Evolutionary conservation across 176 grass and related monocot genomes (phyloP), one percentile per base, ranked within the genome.

Genomic region (Oryza australiensis): DNA sequence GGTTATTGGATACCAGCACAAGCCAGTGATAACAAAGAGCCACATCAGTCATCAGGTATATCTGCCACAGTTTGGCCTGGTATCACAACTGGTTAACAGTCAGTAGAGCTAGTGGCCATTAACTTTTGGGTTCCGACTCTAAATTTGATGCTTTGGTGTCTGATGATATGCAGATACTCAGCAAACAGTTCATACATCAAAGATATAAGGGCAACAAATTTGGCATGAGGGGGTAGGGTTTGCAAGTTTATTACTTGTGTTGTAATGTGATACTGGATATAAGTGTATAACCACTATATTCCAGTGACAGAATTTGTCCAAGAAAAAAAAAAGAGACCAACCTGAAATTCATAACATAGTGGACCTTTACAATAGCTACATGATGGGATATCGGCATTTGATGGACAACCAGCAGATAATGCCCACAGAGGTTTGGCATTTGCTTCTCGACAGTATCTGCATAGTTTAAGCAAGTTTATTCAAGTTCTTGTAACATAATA

Each of bases 321-420:
- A 27, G 20, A 27, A 43, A 34, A 40, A 40, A 0, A 79, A 72
- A 77, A 80, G 79, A 64, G 42, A 72, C 82, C 62, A 83, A 95
- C 96, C 95, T 98, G 96, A 84, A 98, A 98, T 87, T 98, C 96
- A 62, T 90, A 98, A 81, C 88, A 77, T 42, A 95, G 67, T 68
- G 95, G 85, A 23, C 88, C 90, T 86, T 89, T 91, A 78, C 95
- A 98, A 46, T 93, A 88, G 73, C 72, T 74, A 78, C 92, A 98
- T 74, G 77, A 69, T 81, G 90, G 92, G 53, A 98, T 89, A 64
- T 93, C 87, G 14, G 49, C 80, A 67, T 69, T 83, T 59, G 92
- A 91, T 30, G 88, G 90, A 30, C 82, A 75, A 22, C 92, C 92
- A 80, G 82, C 73, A 59, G 84, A 95, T 67, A 93, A 79, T 14